Conservation (phyloP, 305 asterid species). For the Andrographis paniculata region DNA sequence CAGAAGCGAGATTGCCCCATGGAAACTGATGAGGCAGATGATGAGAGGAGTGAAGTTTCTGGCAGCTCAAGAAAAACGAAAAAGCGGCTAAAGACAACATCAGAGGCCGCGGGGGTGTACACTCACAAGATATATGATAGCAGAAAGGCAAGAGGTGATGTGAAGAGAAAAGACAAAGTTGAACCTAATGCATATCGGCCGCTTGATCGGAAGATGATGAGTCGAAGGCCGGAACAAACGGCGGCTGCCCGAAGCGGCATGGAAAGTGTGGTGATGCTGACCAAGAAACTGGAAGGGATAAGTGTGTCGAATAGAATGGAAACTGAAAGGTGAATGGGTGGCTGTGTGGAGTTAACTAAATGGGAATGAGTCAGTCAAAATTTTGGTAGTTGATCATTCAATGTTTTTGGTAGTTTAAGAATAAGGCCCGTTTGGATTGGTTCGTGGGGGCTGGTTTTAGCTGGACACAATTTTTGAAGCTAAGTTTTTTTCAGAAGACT, state of each 20-base stretch:
- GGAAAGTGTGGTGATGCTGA: constrained; percentile 70
- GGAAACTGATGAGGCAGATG: constrained; percentile 34
- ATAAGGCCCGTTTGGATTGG: too few species aligned
- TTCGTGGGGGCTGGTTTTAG: too few species aligned
- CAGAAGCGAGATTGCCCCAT: constrained; percentile 28
- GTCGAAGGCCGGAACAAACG: constrained; percentile 82
- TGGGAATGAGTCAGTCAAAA: too few species aligned
- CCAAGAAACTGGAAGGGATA: constrained; percentile 81
- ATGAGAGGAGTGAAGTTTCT: constrained; percentile 48
- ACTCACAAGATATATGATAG: constrained; percentile 81
- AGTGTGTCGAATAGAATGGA: constrained; percentile 52
- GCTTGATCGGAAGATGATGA: constrained; percentile 93
- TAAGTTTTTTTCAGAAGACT: too few species aligned
- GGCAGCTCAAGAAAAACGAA: constrained; percentile 36
- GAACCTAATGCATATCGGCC: constrained; percentile 99
- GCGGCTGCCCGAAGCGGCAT: constrained; percentile 88
- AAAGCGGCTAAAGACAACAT: constrained; percentile 59
- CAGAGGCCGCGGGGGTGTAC: constrained; percentile 80
- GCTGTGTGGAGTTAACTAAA: too few species aligned
- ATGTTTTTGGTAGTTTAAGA: too few species aligned
- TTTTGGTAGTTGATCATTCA: too few species aligned
- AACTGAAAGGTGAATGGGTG: too few species aligned
- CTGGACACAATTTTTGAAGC: too few species aligned
- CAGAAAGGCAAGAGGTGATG: constrained; percentile 87
- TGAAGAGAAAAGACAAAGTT: constrained; percentile 77